phyloP scores from a whole-genome alignment of 2,329 filamentous ascomycete species.

The Paraphaeosphaeria sporulosa region DNA sequence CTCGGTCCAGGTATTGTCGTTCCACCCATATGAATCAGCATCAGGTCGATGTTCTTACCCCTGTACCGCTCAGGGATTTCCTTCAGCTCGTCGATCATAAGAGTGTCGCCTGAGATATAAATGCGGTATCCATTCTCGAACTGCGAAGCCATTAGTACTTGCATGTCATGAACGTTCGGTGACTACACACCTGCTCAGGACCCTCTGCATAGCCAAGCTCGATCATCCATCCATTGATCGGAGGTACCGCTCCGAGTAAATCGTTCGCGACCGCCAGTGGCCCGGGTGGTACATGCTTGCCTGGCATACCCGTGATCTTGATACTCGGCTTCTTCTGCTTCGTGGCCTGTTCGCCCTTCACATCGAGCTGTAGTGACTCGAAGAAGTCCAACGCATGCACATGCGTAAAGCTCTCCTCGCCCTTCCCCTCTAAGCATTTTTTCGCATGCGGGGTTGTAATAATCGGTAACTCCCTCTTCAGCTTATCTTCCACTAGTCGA shows the following conservation, averaged over 20 bases:
- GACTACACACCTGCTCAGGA: neutral
- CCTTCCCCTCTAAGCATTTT: slow-evolving; percentile 56
- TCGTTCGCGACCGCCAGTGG: slow-evolving; percentile 57
- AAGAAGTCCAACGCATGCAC: slow-evolving; percentile 66
- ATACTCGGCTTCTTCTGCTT: slow-evolving; percentile 49
- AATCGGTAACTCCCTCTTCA: slow-evolving; percentile 65
- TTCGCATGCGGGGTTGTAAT: slow-evolving; percentile 70
- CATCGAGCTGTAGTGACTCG: slow-evolving; percentile 59
- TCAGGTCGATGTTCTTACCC: slow-evolving; percentile 66
- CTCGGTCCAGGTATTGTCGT: slow-evolving; percentile 69
- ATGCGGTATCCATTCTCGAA: slow-evolving; percentile 63
- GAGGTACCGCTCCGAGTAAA: slow-evolving; percentile 63
- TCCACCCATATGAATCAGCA: slow-evolving; percentile 72
- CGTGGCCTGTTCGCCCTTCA: slow-evolving; percentile 30
- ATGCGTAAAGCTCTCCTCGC: slow-evolving; percentile 60
- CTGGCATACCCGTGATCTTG: slow-evolving; percentile 69
- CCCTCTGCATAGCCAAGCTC: slow-evolving; percentile 61
- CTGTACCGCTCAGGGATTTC: slow-evolving; percentile 65
- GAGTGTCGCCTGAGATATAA: slow-evolving; percentile 72
- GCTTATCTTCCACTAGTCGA: slow-evolving; percentile 58
- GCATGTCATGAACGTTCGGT: neutral
- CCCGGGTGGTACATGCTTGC: slow-evolving; percentile 65
- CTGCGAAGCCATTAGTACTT: slow-evolving; percentile 16
- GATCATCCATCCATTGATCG: slow-evolving; percentile 72
- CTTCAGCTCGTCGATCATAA: slow-evolving; percentile 68